Evolutionary conservation across 495 filamentous ascomycete genomes (phyloP), one percentile per base, ranked within the genome.

Genomic region (Podospora sp.): DNA sequence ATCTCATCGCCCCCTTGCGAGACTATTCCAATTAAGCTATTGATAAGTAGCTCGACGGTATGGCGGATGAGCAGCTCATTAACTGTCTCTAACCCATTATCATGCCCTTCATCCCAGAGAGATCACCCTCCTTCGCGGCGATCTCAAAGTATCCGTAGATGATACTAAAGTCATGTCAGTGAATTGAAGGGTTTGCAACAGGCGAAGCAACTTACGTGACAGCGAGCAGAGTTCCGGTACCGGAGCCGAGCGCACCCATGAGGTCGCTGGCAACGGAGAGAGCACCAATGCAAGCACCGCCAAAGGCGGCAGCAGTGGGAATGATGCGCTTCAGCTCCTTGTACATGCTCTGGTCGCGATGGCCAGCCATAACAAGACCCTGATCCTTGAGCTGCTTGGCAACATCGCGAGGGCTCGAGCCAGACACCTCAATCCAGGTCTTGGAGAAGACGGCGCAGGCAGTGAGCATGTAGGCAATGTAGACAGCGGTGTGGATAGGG

Each of bases 301-400:
- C 96, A 73, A 99, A 99, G 67, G 96, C 95, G 69, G 96, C 96
- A 63, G 96, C 96, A 53, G 94, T 97, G 66, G 96, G 96, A 68
- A 99, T 99, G 72, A 99, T 93, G 72, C 96, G 89, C 90, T 99
- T 99, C 63, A 99, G 86, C 78, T 99, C 96, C 87, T 95, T 96
- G 88, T 99, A 99, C 96, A 98, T 98, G 86, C 92, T 96, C 86
- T 97, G 93, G 82, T 99, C 96, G 82, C 96, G 89, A 83, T 99
- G 96, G 69, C 96, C 96, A 73, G 96, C 95, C 96, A 99, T 99
- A 73, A 98, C 93, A 59, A 99, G 89, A 74, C 96, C 94, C 82
- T 97, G 94, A 76, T 98, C 96, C 89, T 99, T 99, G 76, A 99
- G 88, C 83, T 99, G 96, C 89, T 99, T 99, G 70, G 96, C 96